A percentile compares a stretch with the other conserved stretches of the same genome.
Evolutionary conservation across 2,329 filamentous ascomycete species (phyloP).

Genomic region (Talaromyces sp.): DNA sequence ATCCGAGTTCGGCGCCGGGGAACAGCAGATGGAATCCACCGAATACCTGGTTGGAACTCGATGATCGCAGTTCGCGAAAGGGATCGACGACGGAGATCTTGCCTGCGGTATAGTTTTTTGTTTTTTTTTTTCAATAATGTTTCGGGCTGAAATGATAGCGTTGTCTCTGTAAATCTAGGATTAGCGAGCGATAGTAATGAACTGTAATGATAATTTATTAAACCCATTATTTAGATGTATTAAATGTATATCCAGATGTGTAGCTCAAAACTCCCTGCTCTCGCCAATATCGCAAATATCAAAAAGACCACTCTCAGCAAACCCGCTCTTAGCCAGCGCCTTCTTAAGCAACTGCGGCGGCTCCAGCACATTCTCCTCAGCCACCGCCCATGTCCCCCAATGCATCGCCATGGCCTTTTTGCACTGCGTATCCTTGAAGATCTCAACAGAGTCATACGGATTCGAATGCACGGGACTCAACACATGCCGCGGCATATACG

Average conservation of each 20-base stretch:
- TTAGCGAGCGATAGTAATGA: not conserved
- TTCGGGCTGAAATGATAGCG: not conserved
- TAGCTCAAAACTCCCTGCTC: constrained; percentile 9
- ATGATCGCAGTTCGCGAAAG: not conserved
- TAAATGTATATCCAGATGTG: not conserved
- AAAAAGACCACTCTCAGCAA: constrained; percentile 8
- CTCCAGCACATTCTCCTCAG: constrained; percentile 72
- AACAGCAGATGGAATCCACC: not conserved
- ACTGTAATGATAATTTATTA: not conserved
- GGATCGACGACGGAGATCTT: not conserved
- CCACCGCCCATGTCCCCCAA: constrained; percentile 63
- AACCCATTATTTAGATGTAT: not conserved
- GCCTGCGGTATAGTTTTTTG: not conserved
- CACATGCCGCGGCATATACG: constrained; percentile 58
- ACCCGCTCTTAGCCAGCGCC: constrained; percentile 58
- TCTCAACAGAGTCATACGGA: constrained; percentile 76
- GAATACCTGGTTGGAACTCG: not conserved
- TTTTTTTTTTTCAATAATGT: not conserved
- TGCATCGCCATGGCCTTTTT: constrained; percentile 72
- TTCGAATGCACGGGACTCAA: constrained; percentile 77
- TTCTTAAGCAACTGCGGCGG: constrained; percentile 65
- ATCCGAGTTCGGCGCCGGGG: not conserved
- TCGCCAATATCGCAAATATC: constrained; percentile 13
- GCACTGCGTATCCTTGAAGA: constrained; percentile 74
- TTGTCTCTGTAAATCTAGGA: not conserved